Evolutionary conservation across 192 early-diverging fungal species (phyloP).

Genomic region (Gaertneriomyces sp.): DNA sequence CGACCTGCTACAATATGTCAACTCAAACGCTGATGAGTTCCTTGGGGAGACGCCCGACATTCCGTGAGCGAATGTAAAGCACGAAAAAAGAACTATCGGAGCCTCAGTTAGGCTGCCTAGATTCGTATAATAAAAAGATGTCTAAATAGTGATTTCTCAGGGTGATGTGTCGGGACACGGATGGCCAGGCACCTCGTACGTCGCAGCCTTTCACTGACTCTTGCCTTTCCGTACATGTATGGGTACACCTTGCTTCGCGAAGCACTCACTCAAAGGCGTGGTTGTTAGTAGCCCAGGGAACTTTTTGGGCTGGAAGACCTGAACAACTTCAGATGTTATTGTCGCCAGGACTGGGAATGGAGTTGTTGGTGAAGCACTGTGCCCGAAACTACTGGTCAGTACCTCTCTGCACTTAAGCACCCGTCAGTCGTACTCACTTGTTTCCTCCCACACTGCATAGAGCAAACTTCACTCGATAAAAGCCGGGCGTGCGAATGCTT

Average conservation of each 20-base stretch:
- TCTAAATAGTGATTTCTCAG: neutral
- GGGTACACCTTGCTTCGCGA: conserved; percentile 21
- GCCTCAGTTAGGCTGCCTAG: neutral
- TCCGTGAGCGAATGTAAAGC: neutral
- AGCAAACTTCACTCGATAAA: conserved; percentile 38
- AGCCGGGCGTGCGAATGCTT: conserved; percentile 38
- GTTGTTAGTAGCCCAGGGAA: conserved; percentile 24
- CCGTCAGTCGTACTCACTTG: conserved; percentile 1
- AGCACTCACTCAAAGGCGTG: conserved; percentile 16
- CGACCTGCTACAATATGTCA: too few relatives aligned
- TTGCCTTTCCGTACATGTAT: conserved; percentile 23
- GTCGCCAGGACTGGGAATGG: conserved; percentile 13
- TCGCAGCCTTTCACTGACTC: neutral
- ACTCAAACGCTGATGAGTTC: too few relatives aligned
- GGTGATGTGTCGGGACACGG: neutral
- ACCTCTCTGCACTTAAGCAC: neutral
- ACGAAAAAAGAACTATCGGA: neutral
- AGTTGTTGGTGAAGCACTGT: conserved; percentile 1
- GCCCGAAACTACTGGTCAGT: neutral
- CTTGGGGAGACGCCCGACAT: too few relatives aligned
- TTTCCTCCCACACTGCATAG: conserved; percentile 1
- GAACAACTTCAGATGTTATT: conserved; percentile 8
- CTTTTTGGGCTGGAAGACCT: conserved; percentile 27
- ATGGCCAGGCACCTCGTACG: neutral
- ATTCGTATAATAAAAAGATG: neutral